Percentiles rank a stretch among this genome's conserved stretches.
Conservation (phyloP, 768 basidiomycete genomes). For the Phallus indusiatus region DNA sequence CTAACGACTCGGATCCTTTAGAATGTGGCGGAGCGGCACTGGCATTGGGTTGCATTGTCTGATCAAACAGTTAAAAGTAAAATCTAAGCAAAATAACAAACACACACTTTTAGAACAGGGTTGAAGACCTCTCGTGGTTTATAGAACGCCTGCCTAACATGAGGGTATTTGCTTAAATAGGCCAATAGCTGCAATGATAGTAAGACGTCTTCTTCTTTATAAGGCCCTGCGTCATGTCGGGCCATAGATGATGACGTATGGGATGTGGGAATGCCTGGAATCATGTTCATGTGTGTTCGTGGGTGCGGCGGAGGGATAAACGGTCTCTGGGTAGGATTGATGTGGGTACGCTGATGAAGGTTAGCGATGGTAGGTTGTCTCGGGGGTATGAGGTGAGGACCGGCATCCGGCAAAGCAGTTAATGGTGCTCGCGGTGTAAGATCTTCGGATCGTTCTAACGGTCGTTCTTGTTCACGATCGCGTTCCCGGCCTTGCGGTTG, state of each 20-base stretch:
- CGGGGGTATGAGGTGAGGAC: background rate
- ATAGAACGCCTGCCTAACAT: slow-evolving; percentile 93
- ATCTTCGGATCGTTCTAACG: background rate
- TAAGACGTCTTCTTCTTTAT: slow-evolving; percentile 91
- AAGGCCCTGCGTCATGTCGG: slow-evolving; percentile 45
- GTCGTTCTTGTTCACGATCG: slow-evolving; percentile 2
- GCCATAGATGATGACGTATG: background rate
- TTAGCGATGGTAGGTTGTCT: background rate
- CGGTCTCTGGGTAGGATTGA: background rate
- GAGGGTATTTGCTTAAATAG: slow-evolving; percentile 95
- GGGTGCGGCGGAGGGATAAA: background rate
- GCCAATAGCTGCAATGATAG: slow-evolving; percentile 87
- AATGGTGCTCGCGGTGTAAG: background rate
- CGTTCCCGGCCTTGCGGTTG: background rate
- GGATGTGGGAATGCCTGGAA: background rate
- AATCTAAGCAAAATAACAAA: background rate
- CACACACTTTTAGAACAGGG: slow-evolving; percentile 37
- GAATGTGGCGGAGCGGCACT: background rate
- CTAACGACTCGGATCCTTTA: background rate
- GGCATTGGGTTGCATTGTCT: background rate
- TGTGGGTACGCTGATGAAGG: background rate
- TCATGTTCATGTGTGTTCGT: background rate
- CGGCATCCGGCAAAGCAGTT: background rate
- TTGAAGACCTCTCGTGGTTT: slow-evolving; percentile 78
- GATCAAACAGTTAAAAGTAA: background rate